A percentile compares a stretch with the other conserved stretches of the same genome.
These are phyloP conservation scores for Mycena rebaudengoi DNA, from an alignment of 768 basidiomycete species.

Conservation along the genomic window DNA sequence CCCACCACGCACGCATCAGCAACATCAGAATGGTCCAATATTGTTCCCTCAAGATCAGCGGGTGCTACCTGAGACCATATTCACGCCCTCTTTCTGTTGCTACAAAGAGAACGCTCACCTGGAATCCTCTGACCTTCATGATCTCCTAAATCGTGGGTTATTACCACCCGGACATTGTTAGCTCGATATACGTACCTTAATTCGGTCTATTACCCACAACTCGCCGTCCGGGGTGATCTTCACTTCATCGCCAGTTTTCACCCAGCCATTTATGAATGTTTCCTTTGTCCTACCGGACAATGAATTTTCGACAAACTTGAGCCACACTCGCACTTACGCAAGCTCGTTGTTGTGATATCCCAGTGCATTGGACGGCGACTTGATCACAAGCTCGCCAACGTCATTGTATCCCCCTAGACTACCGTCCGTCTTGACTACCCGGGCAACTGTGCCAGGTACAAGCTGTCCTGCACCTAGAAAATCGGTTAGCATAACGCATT, in stretches of 20 bases:
- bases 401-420: conserved; percentile 62
- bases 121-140: conserved; percentile 45
- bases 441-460: conserved; percentile 62
- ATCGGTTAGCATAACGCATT: background rate
- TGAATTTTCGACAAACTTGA: background rate
- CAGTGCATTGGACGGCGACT: conserved; percentile 61
- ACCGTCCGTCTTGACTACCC: conserved; percentile 67
- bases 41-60: conserved; percentile 66
- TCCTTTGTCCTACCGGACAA: conserved; percentile 64
- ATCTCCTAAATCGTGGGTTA: conserved; percentile 70
- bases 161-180: conserved; percentile 39
- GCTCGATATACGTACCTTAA: conserved; percentile 51
- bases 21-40: conserved; percentile 59
- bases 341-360: conserved; percentile 65
- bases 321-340: conserved; percentile 63
- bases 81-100: too few relatives aligned
- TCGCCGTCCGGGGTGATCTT: conserved; percentile 61
- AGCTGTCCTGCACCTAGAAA: conserved; percentile 58
- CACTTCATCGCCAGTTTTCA: conserved; percentile 74
- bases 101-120: too few relatives aligned
- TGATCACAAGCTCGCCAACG: conserved; percentile 66
- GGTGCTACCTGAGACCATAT: conserved; percentile 59
- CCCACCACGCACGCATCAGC: conserved; percentile 71
- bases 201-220: conserved; percentile 67
- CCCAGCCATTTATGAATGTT: conserved; percentile 76